Conservation (phyloP, 2,329 filamentous ascomycete species). For the Pseudogymnoascus sp. region DNA sequence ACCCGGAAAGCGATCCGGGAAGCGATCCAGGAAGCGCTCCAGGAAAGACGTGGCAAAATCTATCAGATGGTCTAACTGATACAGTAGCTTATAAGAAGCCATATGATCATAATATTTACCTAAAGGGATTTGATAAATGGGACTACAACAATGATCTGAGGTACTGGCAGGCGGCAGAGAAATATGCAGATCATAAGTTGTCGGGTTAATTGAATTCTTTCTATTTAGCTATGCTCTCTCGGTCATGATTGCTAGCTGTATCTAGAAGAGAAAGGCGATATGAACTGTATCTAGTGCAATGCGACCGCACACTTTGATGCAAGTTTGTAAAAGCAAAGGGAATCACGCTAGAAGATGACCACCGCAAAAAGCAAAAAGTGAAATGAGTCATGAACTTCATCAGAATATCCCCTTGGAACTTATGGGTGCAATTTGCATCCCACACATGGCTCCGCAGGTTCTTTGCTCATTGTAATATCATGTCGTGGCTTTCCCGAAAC, state of each 20-base stretch:
- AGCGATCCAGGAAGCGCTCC: too few relatives aligned
- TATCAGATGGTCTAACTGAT: neutral
- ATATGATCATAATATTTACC: neutral
- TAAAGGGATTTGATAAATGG: neutral
- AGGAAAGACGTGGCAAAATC: too few relatives aligned
- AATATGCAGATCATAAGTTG: neutral
- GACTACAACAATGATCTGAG: neutral
- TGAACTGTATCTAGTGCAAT: neutral
- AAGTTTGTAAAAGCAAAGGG: neutral
- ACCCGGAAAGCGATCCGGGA: too few relatives aligned
- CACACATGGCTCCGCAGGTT: conserved; percentile 13
- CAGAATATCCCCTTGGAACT: neutral
- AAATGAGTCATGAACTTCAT: neutral
- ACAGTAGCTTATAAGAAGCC: neutral
- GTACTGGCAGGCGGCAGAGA: neutral
- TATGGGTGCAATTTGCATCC: conserved; percentile 8
- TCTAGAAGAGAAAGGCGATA: neutral
- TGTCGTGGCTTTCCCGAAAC: conserved; percentile 25
- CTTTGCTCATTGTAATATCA: conserved; percentile 22
- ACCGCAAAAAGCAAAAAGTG: neutral
- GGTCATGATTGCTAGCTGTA: neutral
- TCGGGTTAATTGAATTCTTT: neutral
- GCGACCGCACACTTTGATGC: neutral
- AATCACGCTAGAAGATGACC: neutral
- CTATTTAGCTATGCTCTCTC: neutral